Evolutionary conservation across 2,329 filamentous ascomycete genomes (phyloP).

Genomic region (Aspergillus sojae): DNA sequence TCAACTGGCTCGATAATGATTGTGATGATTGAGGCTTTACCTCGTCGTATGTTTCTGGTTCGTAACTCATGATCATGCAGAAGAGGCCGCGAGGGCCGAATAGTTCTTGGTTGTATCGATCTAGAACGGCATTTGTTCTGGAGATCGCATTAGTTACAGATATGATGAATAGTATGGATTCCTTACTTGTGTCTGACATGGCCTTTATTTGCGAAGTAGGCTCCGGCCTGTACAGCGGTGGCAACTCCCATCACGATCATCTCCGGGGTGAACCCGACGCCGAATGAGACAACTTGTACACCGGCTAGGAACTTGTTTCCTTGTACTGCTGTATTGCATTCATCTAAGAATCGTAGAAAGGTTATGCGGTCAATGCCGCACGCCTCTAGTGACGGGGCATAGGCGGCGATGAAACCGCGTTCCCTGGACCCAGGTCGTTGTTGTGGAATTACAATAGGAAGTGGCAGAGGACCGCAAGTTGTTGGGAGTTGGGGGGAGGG

Average conservation of each 20-base stretch:
- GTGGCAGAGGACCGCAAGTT: neutral
- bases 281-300: conserved; percentile 41
- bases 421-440: neutral
- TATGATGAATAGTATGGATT: neutral
- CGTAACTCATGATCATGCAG: conserved; percentile 55
- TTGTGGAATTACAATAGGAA: conserved; percentile 8
- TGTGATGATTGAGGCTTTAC: neutral
- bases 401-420: conserved; percentile 6
- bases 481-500: neutral
- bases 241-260: conserved; percentile 46
- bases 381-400: neutral
- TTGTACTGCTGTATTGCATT: conserved; percentile 37
- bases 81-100: conserved; percentile 58
- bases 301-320: conserved; percentile 38
- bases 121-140: conserved; percentile 51
- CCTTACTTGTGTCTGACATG: neutral
- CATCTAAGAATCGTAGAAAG: conserved; percentile 33
- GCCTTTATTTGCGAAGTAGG: conserved; percentile 44
- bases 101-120: conserved; percentile 56
- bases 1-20: neutral
- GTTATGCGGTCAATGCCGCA: conserved; percentile 1
- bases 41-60: conserved; percentile 34
- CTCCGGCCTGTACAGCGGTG: conserved; percentile 45
- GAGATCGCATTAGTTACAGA: neutral
- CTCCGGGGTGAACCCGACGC: conserved; percentile 39